Evolutionary conservation across 1,284 basidiomycete genomes (phyloP).

Genomic region (Puccinia polysora): DNA sequence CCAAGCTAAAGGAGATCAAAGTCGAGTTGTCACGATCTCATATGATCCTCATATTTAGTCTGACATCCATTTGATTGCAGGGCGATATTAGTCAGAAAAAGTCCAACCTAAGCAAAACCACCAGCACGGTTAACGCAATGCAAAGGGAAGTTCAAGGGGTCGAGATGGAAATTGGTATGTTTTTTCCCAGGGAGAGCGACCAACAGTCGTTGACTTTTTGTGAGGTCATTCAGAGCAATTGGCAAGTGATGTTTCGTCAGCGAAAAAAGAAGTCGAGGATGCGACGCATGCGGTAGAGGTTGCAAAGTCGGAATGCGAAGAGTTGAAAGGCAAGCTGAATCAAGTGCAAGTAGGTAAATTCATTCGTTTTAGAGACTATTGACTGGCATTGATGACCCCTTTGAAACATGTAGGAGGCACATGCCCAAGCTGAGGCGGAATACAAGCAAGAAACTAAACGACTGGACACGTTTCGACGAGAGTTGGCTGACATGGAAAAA

Average conservation of each 20-base stretch:
- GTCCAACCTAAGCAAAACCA: constrained; percentile 71
- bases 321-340: constrained; percentile 60
- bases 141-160: constrained; percentile 86
- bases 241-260: constrained; percentile 68
- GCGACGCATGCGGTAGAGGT: constrained; percentile 62
- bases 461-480: constrained; percentile 78
- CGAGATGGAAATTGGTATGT: constrained; percentile 73
- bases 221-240: constrained; percentile 65
- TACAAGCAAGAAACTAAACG: constrained; percentile 78
- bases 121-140: constrained; percentile 71
- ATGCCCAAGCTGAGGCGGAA: constrained; percentile 65
- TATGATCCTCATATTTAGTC: constrained; percentile 1
- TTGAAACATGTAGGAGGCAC: constrained; percentile 57
- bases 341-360: constrained; percentile 60
- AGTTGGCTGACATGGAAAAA: constrained; percentile 74
- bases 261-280: constrained; percentile 62
- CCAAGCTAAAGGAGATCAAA: constrained; percentile 90
- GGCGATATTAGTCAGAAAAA: constrained; percentile 75
- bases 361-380: too few species aligned
- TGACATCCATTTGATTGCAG: constrained; percentile 54
- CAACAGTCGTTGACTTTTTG: not conserved
- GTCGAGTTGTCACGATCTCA: constrained; percentile 54
- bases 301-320: constrained; percentile 64
- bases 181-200: constrained; percentile 26
- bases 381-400: not conserved